phyloP scores from a whole-genome alignment of 495 filamentous ascomycete genomes.

The Penicillium lividum region DNA sequence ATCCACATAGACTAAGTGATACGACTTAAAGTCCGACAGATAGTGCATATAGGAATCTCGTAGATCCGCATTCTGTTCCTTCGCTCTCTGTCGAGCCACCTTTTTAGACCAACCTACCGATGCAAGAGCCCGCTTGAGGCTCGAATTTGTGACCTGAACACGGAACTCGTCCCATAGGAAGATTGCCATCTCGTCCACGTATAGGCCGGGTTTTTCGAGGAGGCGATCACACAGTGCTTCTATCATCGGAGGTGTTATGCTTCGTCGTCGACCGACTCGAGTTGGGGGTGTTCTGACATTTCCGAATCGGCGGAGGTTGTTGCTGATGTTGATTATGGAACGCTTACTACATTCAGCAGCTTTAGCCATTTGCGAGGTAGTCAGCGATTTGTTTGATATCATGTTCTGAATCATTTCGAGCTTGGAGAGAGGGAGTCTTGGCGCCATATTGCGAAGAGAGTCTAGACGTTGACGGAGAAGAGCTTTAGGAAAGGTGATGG shows the following conservation, averaged over 20 bases:
- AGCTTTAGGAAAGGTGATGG: too few relatives aligned
- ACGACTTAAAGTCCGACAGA: slow-evolving; percentile 14
- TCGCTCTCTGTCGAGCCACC: slow-evolving; percentile 11
- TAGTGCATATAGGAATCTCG: slow-evolving; percentile 34
- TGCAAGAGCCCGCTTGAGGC: not conserved
- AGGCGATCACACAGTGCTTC: slow-evolving; percentile 19
- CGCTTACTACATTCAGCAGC: slow-evolving; percentile 22
- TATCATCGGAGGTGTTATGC: slow-evolving; percentile 24
- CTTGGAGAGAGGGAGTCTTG: slow-evolving; percentile 1
- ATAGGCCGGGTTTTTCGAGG: slow-evolving; percentile 19
- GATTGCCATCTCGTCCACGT: slow-evolving; percentile 20
- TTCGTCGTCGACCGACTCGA: slow-evolving; percentile 11
- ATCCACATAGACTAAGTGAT: not conserved
- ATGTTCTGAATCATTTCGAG: slow-evolving; percentile 19
- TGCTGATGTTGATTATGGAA: slow-evolving; percentile 23
- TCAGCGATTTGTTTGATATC: too few relatives aligned
- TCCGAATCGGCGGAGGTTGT: slow-evolving; percentile 28
- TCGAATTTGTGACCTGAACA: slow-evolving; percentile 3
- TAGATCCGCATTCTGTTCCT: slow-evolving; percentile 34
- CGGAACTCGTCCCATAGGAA: slow-evolving; percentile 18
- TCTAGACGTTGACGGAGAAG: not conserved
- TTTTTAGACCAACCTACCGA: not conserved
- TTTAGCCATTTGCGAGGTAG: slow-evolving; percentile 19
- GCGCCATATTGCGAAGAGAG: slow-evolving; percentile 1
- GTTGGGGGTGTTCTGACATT: slow-evolving; percentile 26